These are phyloP conservation scores for Rhinocladiella similis DNA, from an alignment of 2,329 filamentous ascomycete genomes.

Conservation along the genomic window DNA sequence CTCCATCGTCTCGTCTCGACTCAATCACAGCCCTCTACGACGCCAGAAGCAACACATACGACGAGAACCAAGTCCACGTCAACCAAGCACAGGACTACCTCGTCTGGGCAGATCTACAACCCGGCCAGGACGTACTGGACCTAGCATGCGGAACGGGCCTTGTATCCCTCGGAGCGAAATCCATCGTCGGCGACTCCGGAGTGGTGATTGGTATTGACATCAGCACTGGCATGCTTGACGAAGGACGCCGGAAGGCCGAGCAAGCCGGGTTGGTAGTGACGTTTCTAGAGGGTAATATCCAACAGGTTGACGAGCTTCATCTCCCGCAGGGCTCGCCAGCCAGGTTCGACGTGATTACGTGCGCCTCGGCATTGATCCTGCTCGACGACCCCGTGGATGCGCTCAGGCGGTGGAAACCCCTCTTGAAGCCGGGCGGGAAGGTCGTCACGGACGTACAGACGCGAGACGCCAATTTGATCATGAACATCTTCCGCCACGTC, in stretches of 20 bases:
- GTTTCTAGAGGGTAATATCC: conserved; percentile 17
- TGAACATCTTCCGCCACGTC: conserved; percentile 18
- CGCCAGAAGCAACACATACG: conserved; percentile 16
- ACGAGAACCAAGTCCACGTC: conserved; percentile 17
- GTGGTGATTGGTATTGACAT: conserved; percentile 45
- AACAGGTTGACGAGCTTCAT: too few relatives aligned
- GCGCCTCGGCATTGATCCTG: conserved; percentile 20
- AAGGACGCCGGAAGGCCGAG: conserved; percentile 31
- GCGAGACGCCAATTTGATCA: conserved; percentile 15
- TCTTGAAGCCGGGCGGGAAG: conserved; percentile 7
- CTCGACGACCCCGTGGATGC: conserved; percentile 15
- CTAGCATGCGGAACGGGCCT: conserved; percentile 50
- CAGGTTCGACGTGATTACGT: conserved; percentile 23
- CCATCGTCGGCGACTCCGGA: conserved; percentile 39
- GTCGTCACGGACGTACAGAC: conserved; percentile 25
- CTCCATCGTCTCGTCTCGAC: conserved; percentile 1
- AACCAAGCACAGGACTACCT: conserved; percentile 17
- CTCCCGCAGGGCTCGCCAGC: not conserved
- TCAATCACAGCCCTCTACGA: conserved; percentile 18
- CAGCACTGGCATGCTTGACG: conserved; percentile 41
- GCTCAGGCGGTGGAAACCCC: conserved; percentile 16
- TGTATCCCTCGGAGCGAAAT: conserved; percentile 40
- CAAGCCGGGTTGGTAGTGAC: not conserved
- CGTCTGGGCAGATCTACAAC: conserved; percentile 17
- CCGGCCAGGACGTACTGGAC: conserved; percentile 45